phyloP scores from a whole-genome alignment of 176 grass and related monocot genomes.

The Hordeum marinum region DNA sequence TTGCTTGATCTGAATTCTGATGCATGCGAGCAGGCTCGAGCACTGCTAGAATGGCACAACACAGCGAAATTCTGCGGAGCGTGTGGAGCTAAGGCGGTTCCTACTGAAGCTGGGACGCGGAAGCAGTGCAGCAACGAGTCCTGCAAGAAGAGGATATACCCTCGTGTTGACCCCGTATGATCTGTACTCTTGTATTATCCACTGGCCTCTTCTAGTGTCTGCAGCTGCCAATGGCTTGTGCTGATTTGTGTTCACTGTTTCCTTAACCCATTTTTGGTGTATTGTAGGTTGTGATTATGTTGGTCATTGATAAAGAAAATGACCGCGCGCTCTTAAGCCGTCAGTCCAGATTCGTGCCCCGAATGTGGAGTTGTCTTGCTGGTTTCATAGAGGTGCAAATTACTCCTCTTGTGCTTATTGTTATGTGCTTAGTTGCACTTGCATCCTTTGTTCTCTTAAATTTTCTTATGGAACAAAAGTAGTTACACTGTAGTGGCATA shows the following conservation, averaged over 20 bases:
- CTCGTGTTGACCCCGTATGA: conserved; percentile 79
- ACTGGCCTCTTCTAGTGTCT: not conserved
- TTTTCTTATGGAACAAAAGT: too few relatives aligned
- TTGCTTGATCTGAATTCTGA: not conserved
- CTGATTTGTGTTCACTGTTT: not conserved
- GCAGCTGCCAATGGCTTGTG: not conserved
- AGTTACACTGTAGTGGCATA: too few relatives aligned
- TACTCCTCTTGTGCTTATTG: not conserved
- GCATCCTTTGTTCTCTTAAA: not conserved
- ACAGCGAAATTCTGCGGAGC: conserved; percentile 73
- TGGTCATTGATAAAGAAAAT: conserved; percentile 90
- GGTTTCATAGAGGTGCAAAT: conserved; percentile 83
- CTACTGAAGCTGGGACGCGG: conserved; percentile 70
- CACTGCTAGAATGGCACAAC: conserved; percentile 82
- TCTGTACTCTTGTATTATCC: not conserved
- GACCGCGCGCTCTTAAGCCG: conserved; percentile 73
- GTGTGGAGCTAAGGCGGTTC: conserved; percentile 65
- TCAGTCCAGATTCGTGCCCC: conserved; percentile 77
- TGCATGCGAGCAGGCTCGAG: conserved; percentile 51
- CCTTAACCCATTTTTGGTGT: not conserved
- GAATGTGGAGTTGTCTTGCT: conserved; percentile 99
- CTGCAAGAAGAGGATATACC: conserved; percentile 92
- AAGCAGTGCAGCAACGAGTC: conserved; percentile 76
- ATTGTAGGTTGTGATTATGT: conserved; percentile 90
- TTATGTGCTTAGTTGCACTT: not conserved